Percentiles rank a stretch among this genome's conserved stretches.
phyloP scores from a whole-genome alignment of 495 filamentous ascomycete species.

The Emericellopsis terricola region DNA sequence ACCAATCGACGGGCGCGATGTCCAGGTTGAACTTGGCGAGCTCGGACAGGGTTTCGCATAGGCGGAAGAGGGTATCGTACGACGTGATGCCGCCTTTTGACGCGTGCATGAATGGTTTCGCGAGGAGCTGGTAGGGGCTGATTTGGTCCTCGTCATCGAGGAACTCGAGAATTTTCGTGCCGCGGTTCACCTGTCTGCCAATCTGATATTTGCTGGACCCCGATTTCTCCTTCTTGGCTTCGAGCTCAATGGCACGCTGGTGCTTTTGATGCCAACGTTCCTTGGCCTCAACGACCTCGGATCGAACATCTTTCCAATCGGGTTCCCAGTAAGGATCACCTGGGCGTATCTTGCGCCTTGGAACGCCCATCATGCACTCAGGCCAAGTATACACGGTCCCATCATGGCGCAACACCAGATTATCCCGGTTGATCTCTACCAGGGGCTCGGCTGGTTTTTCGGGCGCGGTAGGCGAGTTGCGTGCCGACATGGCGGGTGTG shows the following conservation, averaged over 20 bases:
- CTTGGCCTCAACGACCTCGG: constrained; percentile 11
- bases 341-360: constrained; percentile 21
- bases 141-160: constrained; percentile 18
- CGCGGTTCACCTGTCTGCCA: constrained; percentile 28
- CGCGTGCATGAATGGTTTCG: constrained; percentile 20
- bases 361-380: constrained; percentile 22
- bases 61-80: constrained; percentile 29
- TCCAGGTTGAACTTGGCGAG: constrained; percentile 26
- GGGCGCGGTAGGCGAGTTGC: too few species aligned
- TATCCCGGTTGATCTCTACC: constrained; percentile 19
- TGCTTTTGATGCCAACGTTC: constrained; percentile 19
- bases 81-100: constrained; percentile 13
- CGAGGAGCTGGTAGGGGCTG: constrained; percentile 29
- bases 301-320: constrained; percentile 20
- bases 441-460: constrained; percentile 4
- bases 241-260: constrained; percentile 8
- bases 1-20: constrained; percentile 25
- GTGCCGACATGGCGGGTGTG: too few species aligned
- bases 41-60: constrained; percentile 26
- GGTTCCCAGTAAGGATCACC: constrained; percentile 27
- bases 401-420: constrained; percentile 18
- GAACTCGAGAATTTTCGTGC: constrained; percentile 22
- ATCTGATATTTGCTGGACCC: constrained; percentile 16
- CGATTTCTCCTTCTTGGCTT: constrained; percentile 2
- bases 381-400: constrained; percentile 20